Evolutionary conservation across 2,329 filamentous ascomycete genomes (phyloP).

Genomic region (Exophiala calicioides): DNA sequence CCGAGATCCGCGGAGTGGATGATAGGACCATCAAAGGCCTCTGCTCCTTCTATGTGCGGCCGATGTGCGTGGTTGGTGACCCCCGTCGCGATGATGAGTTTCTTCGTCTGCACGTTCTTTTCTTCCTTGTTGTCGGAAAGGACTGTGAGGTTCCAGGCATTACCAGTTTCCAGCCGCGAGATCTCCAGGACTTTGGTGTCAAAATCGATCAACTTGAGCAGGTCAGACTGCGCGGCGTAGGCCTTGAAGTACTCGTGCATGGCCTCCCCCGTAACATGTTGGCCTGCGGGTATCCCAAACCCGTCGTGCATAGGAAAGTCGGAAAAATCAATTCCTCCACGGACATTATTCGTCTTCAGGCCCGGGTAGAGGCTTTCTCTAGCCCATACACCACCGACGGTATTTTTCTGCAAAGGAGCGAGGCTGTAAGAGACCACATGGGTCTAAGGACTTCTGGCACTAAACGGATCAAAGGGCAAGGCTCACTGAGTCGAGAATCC

Average conservation of each 20-base stretch:
- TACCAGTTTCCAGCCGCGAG: slow-evolving; percentile 45
- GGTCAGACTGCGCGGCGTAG: slow-evolving; percentile 56
- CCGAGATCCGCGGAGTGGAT: slow-evolving; percentile 55
- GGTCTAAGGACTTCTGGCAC: too few relatives aligned
- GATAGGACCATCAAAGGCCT: slow-evolving; percentile 48
- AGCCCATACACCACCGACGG: slow-evolving; percentile 68
- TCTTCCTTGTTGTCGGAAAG: slow-evolving; percentile 22
- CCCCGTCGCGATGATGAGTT: slow-evolving; percentile 59
- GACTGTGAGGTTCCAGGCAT: slow-evolving; percentile 45
- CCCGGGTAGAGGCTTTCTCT: slow-evolving; percentile 65
- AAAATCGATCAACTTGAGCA: slow-evolving; percentile 53
- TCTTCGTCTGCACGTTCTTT: slow-evolving; percentile 39
- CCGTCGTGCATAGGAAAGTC: slow-evolving; percentile 69
- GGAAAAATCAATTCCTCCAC: slow-evolving; percentile 71
- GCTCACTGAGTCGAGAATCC: slow-evolving; percentile 26
- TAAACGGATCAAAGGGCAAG: too few relatives aligned
- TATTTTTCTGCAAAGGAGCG: slow-evolving; percentile 19
- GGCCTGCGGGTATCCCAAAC: slow-evolving; percentile 51
- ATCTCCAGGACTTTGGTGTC: slow-evolving; percentile 54
- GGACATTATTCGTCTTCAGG: slow-evolving; percentile 72
- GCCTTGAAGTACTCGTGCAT: slow-evolving; percentile 59
- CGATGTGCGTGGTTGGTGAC: slow-evolving; percentile 54
- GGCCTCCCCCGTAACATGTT: slow-evolving; percentile 61
- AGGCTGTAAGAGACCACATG: neutral
- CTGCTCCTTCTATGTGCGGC: slow-evolving; percentile 51